These are phyloP conservation scores for Raffaelea albimanens DNA, from an alignment of 2,329 filamentous ascomycete genomes.

Conservation along the genomic window DNA sequence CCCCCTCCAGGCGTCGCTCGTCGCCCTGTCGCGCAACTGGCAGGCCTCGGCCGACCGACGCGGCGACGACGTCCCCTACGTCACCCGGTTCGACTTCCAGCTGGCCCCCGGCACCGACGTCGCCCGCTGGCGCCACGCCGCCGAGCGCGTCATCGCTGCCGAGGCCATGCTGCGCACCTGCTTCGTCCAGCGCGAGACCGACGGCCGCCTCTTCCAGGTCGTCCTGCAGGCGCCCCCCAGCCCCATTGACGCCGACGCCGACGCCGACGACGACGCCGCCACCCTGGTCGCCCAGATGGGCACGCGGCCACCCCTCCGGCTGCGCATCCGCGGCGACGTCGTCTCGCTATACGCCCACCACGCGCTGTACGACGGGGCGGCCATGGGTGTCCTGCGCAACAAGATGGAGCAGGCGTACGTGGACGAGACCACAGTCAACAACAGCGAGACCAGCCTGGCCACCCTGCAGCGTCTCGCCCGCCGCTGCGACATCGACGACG, in stretches of 20 bases:
- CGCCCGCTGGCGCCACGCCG: conserved; percentile 9
- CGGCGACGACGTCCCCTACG: conserved; percentile 10
- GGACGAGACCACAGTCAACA: background rate
- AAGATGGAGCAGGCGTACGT: conserved; percentile 11
- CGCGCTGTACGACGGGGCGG: conserved; percentile 15
- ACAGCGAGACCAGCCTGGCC: background rate
- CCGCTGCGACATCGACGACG: background rate
- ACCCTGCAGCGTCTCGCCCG: background rate
- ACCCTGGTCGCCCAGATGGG: conserved; percentile 1
- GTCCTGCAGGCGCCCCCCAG: conserved; percentile 8
- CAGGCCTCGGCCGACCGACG: background rate
- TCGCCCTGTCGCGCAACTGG: conserved; percentile 12
- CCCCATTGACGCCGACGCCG: background rate
- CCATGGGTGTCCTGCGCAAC: conserved; percentile 9
- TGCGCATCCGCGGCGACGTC: background rate
- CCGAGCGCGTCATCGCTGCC: conserved; percentile 8
- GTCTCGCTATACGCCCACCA: conserved; percentile 15
- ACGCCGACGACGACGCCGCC: background rate
- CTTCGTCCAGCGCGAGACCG: conserved; percentile 13
- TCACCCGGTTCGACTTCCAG: conserved; percentile 13
- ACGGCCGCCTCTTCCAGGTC: conserved; percentile 15
- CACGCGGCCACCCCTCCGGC: background rate
- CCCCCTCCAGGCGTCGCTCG: conserved; percentile 11
- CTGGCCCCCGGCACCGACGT: conserved; percentile 9
- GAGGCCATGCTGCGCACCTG: conserved; percentile 14